Conservation (phyloP, 768 basidiomycete genomes). For the Tulasnella sp. region DNA sequence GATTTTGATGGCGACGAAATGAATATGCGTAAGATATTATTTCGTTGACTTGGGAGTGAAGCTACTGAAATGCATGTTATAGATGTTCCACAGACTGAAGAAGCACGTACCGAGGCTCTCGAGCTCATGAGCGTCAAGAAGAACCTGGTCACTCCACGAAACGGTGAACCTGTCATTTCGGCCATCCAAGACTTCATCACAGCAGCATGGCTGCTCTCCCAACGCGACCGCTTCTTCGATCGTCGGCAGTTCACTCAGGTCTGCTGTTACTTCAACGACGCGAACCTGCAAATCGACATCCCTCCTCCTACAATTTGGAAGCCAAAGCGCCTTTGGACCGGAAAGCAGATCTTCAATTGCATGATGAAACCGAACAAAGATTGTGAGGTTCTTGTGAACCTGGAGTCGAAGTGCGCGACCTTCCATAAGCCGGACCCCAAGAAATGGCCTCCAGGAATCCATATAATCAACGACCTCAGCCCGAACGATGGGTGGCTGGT, state of each 20-base stretch:
- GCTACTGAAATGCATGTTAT: background rate
- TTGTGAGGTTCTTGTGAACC: constrained; percentile 82
- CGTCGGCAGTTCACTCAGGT: constrained; percentile 94
- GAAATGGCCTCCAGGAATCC: constrained; percentile 55
- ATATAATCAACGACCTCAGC: constrained; percentile 71
- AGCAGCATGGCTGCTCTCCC: constrained; percentile 91
- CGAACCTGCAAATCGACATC: constrained; percentile 86
- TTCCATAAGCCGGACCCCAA: constrained; percentile 66
- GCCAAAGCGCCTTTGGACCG: constrained; percentile 91
- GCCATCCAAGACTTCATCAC: constrained; percentile 99
- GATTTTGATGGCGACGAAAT: constrained; percentile 99
- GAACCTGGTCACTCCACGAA: constrained; percentile 95
- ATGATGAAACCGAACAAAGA: constrained; percentile 90
- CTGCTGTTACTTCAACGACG: constrained; percentile 90
- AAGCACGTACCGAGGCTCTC: constrained; percentile 93
- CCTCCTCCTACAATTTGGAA: constrained; percentile 94
- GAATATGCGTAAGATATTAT: constrained; percentile 77
- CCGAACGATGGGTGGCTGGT: constrained; percentile 99
- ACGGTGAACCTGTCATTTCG: constrained; percentile 98
- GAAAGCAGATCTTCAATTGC: constrained; percentile 97
- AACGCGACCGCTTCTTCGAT: constrained; percentile 88
- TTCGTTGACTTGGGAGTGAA: background rate
- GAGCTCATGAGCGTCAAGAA: constrained; percentile 96
- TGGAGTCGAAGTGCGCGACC: constrained; percentile 93
- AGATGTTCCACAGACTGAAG: constrained; percentile 99